A percentile compares a stretch with the other conserved stretches of the same genome.
Conservation (phyloP, 2,329 filamentous ascomycete genomes). For the Ascochyta rabiei region DNA sequence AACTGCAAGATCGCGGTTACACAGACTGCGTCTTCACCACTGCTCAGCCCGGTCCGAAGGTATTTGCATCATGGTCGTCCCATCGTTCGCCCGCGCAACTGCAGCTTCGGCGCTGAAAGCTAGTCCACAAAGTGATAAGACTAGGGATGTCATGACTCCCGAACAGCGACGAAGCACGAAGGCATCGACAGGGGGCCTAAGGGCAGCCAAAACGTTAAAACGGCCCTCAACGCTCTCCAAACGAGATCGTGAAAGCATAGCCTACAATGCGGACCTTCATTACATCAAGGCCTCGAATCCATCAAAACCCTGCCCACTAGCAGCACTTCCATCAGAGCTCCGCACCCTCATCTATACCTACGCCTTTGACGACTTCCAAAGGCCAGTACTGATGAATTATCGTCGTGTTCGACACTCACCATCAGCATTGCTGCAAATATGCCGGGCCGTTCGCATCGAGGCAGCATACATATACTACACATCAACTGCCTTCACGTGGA, state of each 20-base stretch:
- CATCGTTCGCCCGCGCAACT: conserved; percentile 30
- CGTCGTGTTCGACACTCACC: conserved; percentile 2
- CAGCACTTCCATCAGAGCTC: conserved; percentile 31
- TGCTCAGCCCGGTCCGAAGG: no score
- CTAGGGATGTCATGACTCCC: background rate
- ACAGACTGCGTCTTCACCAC: no score
- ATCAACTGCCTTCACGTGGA: conserved; percentile 21
- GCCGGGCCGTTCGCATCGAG: conserved; percentile 37
- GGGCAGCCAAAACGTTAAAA: conserved; percentile 12
- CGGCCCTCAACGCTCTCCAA: conserved; percentile 20
- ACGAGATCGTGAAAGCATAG: conserved; percentile 8
- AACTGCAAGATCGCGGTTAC: background rate
- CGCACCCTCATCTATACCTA: conserved; percentile 26
- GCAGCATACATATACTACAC: conserved; percentile 36
- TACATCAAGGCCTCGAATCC: conserved; percentile 23
- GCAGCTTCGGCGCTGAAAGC: conserved; percentile 19
- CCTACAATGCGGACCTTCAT: conserved; percentile 17
- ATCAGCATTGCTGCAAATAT: conserved; percentile 21
- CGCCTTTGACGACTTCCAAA: conserved; percentile 7
- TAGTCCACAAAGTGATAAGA: conserved; percentile 3
- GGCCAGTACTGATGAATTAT: conserved; percentile 6
- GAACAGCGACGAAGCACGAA: background rate
- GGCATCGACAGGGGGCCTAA: background rate
- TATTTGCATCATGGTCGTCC: conserved; percentile 17
- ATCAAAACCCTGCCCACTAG: conserved; percentile 21